Evolutionary conservation across 768 basidiomycete genomes (phyloP).

Genomic region (Leccinum arenicola): DNA sequence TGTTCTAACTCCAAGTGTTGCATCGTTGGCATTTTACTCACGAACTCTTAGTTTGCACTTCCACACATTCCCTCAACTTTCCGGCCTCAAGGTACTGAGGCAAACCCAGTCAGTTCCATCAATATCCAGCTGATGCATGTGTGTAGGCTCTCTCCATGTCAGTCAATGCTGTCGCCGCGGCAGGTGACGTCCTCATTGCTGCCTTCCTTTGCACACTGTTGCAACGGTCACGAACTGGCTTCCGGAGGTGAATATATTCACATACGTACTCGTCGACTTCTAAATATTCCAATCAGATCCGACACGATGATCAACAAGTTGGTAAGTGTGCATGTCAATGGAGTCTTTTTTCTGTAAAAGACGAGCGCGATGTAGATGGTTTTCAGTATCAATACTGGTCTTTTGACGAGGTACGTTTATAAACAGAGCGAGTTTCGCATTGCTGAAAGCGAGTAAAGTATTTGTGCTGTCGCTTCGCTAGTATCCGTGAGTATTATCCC

Average conservation of each 20-base stretch:
- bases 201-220: slow-evolving; percentile 44
- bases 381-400: slow-evolving; percentile 48
- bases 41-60: slow-evolving; percentile 35
- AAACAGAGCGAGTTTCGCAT: too few species aligned
- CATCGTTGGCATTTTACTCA: neutral
- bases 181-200: slow-evolving; percentile 53
- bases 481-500: slow-evolving; percentile 40
- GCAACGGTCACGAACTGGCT: slow-evolving; percentile 50
- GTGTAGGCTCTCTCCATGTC: slow-evolving; percentile 43
- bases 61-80: slow-evolving; percentile 46
- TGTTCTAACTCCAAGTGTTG: slow-evolving; percentile 13
- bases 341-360: neutral
- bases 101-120: neutral
- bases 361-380: slow-evolving; percentile 35
- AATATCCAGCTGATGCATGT: neutral
- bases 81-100: slow-evolving; percentile 40
- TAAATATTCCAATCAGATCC: slow-evolving; percentile 27
- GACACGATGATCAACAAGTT: slow-evolving; percentile 55
- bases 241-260: slow-evolving; percentile 37
- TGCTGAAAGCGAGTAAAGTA: slow-evolving; percentile 21
- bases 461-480: slow-evolving; percentile 58
- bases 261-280: neutral
- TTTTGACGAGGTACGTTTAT: slow-evolving; percentile 25
- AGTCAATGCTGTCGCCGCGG: slow-evolving; percentile 54
- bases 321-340: slow-evolving; percentile 9